Evolutionary conservation across 2,329 filamentous ascomycete species (phyloP), one percentile per base, ranked within the genome.

Genomic region (Neonectria punicea): DNA sequence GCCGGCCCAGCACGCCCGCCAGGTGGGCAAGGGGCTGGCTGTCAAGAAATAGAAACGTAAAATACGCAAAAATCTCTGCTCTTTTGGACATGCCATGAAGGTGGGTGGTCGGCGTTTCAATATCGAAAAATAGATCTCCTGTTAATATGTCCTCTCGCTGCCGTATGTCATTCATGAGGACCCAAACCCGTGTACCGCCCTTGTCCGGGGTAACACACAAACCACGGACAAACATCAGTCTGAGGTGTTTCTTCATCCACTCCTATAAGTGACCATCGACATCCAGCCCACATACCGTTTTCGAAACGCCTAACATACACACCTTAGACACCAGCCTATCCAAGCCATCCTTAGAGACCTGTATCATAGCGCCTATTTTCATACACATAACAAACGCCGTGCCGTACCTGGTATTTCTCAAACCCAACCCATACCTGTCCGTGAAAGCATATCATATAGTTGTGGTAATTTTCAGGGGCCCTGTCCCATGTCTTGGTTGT

Each of bases 1-100:
- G 90, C 92, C 53, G 84, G 90, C 92, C 53, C 95, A 98, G 84
- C 90, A 93, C 78, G 88, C 85, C 5, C 81, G 87, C 67, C 80
- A 85, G 61, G 79, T 82, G 56, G 81, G 83, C 51, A 63, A 63
- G 50, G 55, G 61, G 25, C 41, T 58, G 11, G 34, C 43, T 16
- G 49, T 49, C 7, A 63, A 63, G 55, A 44, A 44, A 25, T 58
- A 49, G 41, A 41, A 51, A 16, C 13, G n/a, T 8, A 25, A 43
- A 55, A n/a, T 25, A 32, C 5, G 28, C 20, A 49, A 50, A 53
- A 25, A 20, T 32, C 4, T 36, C 7, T 18, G 43, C 4, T 36
- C 8, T 20, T 43, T 20, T 32, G 20, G 28, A 30, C 16, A 18
- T 44, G 32, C 34, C 44, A 41, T 34, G 39, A 53, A 41, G 32